Evolutionary conservation across 805 yeast genomes (phyloP), one percentile per base, ranked within the genome.

Genomic region (Isabelozyma rhagii): DNA sequence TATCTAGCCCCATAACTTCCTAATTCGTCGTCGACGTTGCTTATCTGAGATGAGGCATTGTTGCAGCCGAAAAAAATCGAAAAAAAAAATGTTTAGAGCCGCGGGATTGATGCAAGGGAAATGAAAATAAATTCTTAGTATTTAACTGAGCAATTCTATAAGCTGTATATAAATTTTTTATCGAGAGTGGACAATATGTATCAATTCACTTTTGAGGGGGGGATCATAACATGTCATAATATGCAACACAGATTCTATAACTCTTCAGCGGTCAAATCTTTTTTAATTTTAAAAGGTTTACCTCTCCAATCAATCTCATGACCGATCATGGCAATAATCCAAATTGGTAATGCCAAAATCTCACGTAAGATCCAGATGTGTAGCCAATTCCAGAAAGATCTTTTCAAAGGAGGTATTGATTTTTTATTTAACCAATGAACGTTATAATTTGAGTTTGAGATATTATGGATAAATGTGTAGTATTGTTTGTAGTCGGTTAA

Each of bases 261-360:
- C 59, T 82, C 90, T 62, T 85, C 93, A 0, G 96, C 96, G 3
- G 89, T 82, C 43, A 87, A 71, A 61, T 90, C 96, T 4, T 82
- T 72, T 47, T 82, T 80, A 54, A 90, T 89, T 52, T 71, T 72
- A 63, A 89, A 90, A 1, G 90, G 89, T 54, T 81, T 76, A 38
- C 89, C 88, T 51, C 97, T 73, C 91, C 91, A 85, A 65, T 89
- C 89, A 39, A 84, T 83, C 44, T 80, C 77, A 10, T 85, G 83
- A 0, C 97, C 97, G 29, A 74, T 55, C 85, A 90, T 84, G 1
- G 97, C 96, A 28, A 71, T 72, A 2, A 85, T 51, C 97, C 97
- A 90, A 18, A 90, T 81, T 0, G 96, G 96, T 17, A 90, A 68
- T 1, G 97, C 97, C 47, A 89, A 66, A 0, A 76, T 3, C 62